Conservation (phyloP, 2,329 filamentous ascomycete genomes). For the Nakataea oryzae region DNA sequence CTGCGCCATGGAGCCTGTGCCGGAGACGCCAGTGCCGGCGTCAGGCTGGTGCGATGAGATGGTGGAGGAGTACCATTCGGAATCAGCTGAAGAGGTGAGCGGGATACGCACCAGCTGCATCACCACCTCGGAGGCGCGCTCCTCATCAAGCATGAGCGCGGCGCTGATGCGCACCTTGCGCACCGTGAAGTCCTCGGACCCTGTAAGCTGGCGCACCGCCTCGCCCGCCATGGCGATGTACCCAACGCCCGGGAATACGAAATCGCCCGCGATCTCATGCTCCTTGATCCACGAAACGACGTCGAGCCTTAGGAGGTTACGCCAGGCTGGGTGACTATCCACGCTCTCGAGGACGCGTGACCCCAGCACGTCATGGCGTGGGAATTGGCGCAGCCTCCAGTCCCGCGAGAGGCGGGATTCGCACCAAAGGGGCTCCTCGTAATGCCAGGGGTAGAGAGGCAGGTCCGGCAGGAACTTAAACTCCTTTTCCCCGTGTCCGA, state of each 20-base stretch:
- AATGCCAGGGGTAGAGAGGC: slow-evolving; percentile 17
- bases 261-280: slow-evolving; percentile 31
- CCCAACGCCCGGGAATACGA: slow-evolving; percentile 28
- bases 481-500: slow-evolving; percentile 6
- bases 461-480: slow-evolving; percentile 13
- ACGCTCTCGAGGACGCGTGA: slow-evolving; percentile 5
- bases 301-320: slow-evolving; percentile 7
- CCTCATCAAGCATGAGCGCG: slow-evolving; percentile 8
- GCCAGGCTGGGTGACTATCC: slow-evolving; percentile 7
- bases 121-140: slow-evolving; percentile 7
- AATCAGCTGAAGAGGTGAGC: neutral
- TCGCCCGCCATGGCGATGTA: slow-evolving; percentile 15
- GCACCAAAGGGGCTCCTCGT: slow-evolving; percentile 16
- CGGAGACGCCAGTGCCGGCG: neutral
- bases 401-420: slow-evolving; percentile 19
- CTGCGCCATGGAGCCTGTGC: neutral
- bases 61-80: slow-evolving; percentile 4
- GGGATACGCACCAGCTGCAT: neutral
- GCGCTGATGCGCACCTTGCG: slow-evolving; percentile 3
- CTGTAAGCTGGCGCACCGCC: slow-evolving; percentile 1
- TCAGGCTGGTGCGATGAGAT: neutral
- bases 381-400: slow-evolving; percentile 13
- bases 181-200: slow-evolving; percentile 4
- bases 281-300: slow-evolving; percentile 29
- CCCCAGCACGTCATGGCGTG: slow-evolving; percentile 13